Conservation (phyloP, 208 protist species). For the Wallacemonas collosoma region DNA sequence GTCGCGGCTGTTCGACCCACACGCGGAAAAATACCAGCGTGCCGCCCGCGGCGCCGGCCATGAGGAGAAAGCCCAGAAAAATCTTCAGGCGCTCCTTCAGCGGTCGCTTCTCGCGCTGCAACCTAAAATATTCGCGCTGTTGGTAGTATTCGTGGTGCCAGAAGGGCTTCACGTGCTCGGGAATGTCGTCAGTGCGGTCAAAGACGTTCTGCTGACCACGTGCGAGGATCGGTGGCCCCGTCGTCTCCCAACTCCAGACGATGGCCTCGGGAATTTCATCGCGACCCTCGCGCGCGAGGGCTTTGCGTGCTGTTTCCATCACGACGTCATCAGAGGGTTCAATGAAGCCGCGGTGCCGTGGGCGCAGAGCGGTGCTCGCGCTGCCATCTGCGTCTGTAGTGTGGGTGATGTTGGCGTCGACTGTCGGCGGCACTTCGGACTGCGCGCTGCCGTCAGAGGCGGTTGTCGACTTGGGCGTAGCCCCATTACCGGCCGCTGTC, state of each 20-base stretch:
- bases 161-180: slow-evolving; percentile 84
- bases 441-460: not conserved
- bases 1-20: slow-evolving; percentile 84
- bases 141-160: slow-evolving; percentile 90
- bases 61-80: slow-evolving; percentile 37
- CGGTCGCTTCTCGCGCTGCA: slow-evolving; percentile 80
- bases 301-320: slow-evolving; percentile 83
- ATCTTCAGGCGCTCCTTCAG: slow-evolving; percentile 59
- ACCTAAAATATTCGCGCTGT: slow-evolving; percentile 86
- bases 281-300: slow-evolving; percentile 74
- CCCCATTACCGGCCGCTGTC: not conserved
- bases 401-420: not conserved
- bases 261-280: slow-evolving; percentile 71
- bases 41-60: slow-evolving; percentile 35
- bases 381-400: not conserved
- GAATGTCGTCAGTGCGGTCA: slow-evolving; percentile 89
- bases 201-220: slow-evolving; percentile 84
- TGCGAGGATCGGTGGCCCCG: slow-evolving; percentile 67
- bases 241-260: slow-evolving; percentile 83
- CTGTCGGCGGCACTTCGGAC: not conserved
- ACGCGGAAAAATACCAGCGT: slow-evolving; percentile 75
- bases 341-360: slow-evolving; percentile 65
- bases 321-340: slow-evolving; percentile 83
- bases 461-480: not conserved
- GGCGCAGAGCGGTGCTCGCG: slow-evolving; percentile 31